Conservation (phyloP, 2,329 filamentous ascomycete species). For the Chaetomiaceae sp. region DNA sequence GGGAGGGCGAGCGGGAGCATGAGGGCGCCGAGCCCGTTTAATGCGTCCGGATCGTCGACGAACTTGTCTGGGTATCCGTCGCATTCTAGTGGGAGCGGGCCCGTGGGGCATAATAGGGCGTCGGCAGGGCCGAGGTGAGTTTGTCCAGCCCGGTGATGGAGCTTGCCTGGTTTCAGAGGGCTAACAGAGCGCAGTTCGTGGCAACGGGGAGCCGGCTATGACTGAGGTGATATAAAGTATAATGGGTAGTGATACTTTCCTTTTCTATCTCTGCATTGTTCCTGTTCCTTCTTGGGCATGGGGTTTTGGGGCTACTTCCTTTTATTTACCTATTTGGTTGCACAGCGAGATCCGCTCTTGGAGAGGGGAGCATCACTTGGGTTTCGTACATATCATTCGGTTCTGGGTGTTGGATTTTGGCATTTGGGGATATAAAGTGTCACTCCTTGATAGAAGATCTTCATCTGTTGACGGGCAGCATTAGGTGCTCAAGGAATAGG, state of each 20-base stretch:
- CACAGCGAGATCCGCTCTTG: neutral
- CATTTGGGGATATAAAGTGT: neutral
- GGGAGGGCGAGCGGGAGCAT: constrained; percentile 20
- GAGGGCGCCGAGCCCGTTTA: constrained; percentile 29
- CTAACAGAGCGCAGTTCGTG: constrained; percentile 39
- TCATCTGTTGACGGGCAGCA: neutral
- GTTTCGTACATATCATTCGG: neutral
- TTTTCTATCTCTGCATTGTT: neutral
- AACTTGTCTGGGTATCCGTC: constrained; percentile 21
- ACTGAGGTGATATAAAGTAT: constrained; percentile 30
- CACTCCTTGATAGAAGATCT: neutral
- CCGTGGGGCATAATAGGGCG: constrained; percentile 29
- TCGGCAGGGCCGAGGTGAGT: constrained; percentile 33
- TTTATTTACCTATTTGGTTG: no score
- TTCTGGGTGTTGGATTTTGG: neutral
- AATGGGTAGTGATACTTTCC: neutral
- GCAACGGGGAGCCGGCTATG: constrained; percentile 54
- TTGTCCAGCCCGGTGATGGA: neutral
- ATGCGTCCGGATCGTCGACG: constrained; percentile 16
- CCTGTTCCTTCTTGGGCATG: neutral
- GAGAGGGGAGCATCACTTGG: neutral
- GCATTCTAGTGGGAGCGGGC: constrained; percentile 8
- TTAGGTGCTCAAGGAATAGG: no score
- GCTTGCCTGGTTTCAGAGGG: neutral
- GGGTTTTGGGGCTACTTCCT: neutral